Evolutionary conservation across 306 rosid genomes (phyloP).

Genomic region (Corylus americana): DNA sequence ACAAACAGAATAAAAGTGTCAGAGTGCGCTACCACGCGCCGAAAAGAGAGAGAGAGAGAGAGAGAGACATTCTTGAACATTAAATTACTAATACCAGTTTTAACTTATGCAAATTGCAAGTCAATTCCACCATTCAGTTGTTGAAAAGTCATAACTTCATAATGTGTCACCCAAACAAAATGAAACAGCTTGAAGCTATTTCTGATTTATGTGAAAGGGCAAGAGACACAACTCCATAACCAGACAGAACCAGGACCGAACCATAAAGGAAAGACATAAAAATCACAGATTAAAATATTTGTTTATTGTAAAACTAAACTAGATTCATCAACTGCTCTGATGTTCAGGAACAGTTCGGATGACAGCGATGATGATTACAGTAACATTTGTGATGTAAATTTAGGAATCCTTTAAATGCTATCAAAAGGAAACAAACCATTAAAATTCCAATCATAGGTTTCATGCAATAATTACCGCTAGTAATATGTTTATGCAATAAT

Average conservation of each 20-base stretch:
- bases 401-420: background rate
- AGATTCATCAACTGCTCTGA: background rate
- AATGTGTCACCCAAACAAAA: background rate
- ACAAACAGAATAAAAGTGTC: no score
- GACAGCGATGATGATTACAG: background rate
- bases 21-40: no score
- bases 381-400: no score
- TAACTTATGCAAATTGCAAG: background rate
- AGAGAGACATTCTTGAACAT: background rate
- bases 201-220: background rate
- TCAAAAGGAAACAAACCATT: background rate
- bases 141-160: background rate
- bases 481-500: background rate
- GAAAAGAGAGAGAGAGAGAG: no score
- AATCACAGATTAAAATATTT: background rate
- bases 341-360: background rate
- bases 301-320: background rate
- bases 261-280: background rate
- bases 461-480: background rate
- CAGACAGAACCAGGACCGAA: background rate
- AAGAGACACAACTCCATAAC: background rate
- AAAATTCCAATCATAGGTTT: background rate
- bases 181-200: background rate
- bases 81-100: background rate
- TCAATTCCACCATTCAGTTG: background rate